Conservation (phyloP, 805 yeast genomes). For the Lachancea nothofagi region DNA sequence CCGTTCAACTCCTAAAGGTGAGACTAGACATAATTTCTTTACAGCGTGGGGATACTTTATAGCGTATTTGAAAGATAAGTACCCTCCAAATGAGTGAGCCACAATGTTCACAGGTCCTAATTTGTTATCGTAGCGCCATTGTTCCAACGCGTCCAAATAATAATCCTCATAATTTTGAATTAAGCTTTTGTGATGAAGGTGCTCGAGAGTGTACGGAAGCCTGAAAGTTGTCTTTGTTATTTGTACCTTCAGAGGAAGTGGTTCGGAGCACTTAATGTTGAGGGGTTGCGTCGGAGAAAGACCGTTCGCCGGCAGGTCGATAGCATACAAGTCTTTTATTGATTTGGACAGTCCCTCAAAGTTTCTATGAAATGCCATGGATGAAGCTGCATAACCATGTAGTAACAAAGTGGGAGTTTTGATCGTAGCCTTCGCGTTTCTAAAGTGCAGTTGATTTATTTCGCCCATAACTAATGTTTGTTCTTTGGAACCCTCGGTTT, state of each 20-base stretch:
- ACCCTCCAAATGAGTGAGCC: slow-evolving; percentile 80
- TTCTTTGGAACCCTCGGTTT: slow-evolving; percentile 14
- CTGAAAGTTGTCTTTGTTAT: slow-evolving; percentile 9
- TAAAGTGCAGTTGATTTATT: slow-evolving; percentile 33
- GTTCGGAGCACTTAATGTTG: slow-evolving; percentile 7
- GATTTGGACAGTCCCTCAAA: slow-evolving; percentile 44
- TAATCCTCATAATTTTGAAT: slow-evolving; percentile 44
- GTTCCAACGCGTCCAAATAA: slow-evolving; percentile 55
- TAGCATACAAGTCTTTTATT: slow-evolving; percentile 56
- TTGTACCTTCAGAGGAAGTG: slow-evolving; percentile 23
- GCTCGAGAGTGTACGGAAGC: slow-evolving; percentile 18
- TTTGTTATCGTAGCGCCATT: slow-evolving; percentile 50
- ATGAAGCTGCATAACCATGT: slow-evolving; percentile 93
- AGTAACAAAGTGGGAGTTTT: slow-evolving; percentile 47
- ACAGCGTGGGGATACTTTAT: slow-evolving; percentile 51
- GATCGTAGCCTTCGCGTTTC: slow-evolving; percentile 21
- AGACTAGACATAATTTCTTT: slow-evolving; percentile 50
- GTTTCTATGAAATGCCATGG: slow-evolving; percentile 74
- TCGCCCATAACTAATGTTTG: slow-evolving; percentile 21
- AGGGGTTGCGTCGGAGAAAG: slow-evolving; percentile 47
- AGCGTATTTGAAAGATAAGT: slow-evolving; percentile 60
- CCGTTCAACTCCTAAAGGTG: slow-evolving; percentile 78
- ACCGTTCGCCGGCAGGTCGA: slow-evolving; percentile 72
- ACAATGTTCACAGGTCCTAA: slow-evolving; percentile 54
- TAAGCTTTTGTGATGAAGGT: slow-evolving; percentile 15